phyloP scores from a whole-genome alignment of 352 stramenopile genomes.

The Globisporangium emineosum region DNA sequence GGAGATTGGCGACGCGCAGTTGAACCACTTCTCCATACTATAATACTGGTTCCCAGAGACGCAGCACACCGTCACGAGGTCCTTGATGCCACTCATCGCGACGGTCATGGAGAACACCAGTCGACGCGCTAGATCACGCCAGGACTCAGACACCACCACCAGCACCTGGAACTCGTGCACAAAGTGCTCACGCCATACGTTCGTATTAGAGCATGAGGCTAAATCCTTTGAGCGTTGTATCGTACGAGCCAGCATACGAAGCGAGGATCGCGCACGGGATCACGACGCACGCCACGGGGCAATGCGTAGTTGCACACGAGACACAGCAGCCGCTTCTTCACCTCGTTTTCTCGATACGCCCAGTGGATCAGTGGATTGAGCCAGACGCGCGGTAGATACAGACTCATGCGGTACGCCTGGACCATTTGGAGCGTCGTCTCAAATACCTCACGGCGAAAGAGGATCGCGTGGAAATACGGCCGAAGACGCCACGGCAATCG shows the following conservation, averaged over 20 bases:
- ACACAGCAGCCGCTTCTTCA: slow-evolving; percentile 13
- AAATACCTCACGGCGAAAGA: slow-evolving; percentile 20
- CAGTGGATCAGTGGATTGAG: slow-evolving; percentile 14
- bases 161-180: background rate
- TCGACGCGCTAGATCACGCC: background rate
- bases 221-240: background rate
- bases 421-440: slow-evolving; percentile 23
- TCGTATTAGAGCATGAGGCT: background rate
- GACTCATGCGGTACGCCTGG: slow-evolving; percentile 28
- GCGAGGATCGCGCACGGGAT: slow-evolving; percentile 13
- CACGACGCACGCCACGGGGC: slow-evolving; percentile 14
- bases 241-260: slow-evolving; percentile 15
- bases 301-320: slow-evolving; percentile 16
- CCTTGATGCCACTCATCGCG: slow-evolving; percentile 1
- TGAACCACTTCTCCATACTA: too few relatives aligned
- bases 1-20: too few relatives aligned
- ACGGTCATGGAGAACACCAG: background rate
- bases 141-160: background rate
- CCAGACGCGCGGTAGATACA: slow-evolving; percentile 19
- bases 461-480: too few relatives aligned
- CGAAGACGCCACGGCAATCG: too few relatives aligned
- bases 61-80: background rate
- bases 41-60: background rate
- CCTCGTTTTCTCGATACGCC: background rate
- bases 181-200: background rate